Evolutionary conservation across 345 rosid species (phyloP), one percentile per base, ranked within the genome.

Genomic region (Melastoma malabathricum): DNA sequence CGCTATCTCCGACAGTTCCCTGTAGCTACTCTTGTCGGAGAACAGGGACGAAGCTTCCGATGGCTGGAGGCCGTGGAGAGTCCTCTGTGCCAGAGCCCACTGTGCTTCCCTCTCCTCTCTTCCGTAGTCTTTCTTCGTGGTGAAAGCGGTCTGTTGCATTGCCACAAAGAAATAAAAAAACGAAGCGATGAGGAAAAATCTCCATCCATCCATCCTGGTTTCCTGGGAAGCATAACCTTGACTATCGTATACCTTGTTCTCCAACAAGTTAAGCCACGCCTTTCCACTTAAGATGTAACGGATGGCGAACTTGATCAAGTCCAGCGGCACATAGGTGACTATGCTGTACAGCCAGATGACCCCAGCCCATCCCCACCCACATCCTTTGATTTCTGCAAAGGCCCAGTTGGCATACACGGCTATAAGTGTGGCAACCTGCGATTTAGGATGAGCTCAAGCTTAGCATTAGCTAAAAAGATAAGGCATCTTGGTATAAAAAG

Each of bases 281-380:
- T 68, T 80, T 50, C 96, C 96, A 4, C 85, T 67, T 51, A 92
- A 71, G 23, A 82, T 75, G 68, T 84, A 92, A 46, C 96, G 89
- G 51, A 74, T 82, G 29, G 71, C 69, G 17, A 92, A 92, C 67
- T 87, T 92, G 55, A 92, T 44, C 17, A 84, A 0, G 62, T 92
- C 98, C 10, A 84, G 80, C 9, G 98, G 98, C 18, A 87, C 0
- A 19, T 84, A 92, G 71, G 73, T 73, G 46, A 92, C 64, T 25
- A 82, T 3, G 44, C 96, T 92, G 65, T 59, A 92, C 39, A 92
- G 69, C 98, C 98, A 90, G 15, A 90, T 77, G 20, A 74, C 73
- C 13, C 77, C 93, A 3, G 96, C 98, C 98, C 98, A 90, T 68
- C 96, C 92, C 89, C 92, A 79, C 10, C 98, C 96, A 19, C 71